A percentile compares a stretch with the other conserved stretches of the same genome.
Conservation (phyloP, 306 rosid genomes). For the Citrullus amarus region DNA sequence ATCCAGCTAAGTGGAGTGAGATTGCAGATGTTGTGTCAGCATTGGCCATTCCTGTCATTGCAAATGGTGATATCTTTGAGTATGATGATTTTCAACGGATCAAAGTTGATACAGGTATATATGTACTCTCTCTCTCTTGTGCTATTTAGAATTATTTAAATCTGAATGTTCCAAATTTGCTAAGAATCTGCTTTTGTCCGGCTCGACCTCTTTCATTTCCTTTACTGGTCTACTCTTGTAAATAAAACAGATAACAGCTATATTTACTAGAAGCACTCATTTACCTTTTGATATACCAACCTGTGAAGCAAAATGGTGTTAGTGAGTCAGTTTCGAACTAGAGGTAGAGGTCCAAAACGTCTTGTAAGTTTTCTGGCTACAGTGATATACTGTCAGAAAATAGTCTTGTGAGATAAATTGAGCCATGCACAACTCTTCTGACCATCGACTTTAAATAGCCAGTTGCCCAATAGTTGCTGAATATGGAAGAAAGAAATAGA, state of each 20-base stretch:
- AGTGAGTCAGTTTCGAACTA: neutral
- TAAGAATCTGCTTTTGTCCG: neutral
- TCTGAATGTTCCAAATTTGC: neutral
- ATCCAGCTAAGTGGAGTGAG: conserved; percentile 93
- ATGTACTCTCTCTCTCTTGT: neutral
- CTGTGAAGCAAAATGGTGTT: neutral
- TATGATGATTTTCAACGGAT: conserved; percentile 50
- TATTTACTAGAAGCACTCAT: neutral
- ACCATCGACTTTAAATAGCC: neutral
- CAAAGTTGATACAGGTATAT: conserved; percentile 76
- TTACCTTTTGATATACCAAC: neutral
- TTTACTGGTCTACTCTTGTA: neutral
- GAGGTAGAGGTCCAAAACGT: neutral
- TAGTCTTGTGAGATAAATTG: neutral
- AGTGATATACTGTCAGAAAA: neutral
- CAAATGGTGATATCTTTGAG: conserved; percentile 79
- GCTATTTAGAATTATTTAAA: neutral
- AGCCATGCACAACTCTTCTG: neutral
- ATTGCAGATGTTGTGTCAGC: conserved; percentile 82
- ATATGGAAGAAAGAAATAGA: neutral
- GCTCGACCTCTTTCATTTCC: neutral
- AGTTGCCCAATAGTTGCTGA: neutral
- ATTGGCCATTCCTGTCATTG: conserved; percentile 77
- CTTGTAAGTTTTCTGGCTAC: neutral
- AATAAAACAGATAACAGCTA: neutral